phyloP scores from a whole-genome alignment of 1,284 basidiomycete genomes.

The Xerocomus cyaneibrunnescens region DNA sequence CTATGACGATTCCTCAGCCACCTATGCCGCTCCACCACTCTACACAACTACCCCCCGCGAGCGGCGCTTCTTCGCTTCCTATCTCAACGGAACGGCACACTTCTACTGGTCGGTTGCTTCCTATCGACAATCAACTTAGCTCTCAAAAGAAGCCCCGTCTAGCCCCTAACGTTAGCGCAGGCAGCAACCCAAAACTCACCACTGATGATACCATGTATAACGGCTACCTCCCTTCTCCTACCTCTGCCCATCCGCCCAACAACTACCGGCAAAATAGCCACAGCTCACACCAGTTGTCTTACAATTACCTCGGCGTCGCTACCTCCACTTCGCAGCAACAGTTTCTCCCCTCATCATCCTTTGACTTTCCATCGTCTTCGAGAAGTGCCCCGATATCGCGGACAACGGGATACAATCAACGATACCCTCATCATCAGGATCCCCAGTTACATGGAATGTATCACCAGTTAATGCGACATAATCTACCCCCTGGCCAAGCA shows the following conservation, averaged over 20 bases:
- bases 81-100: slow-evolving; percentile 35
- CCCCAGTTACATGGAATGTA: slow-evolving; percentile 36
- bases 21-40: slow-evolving; percentile 35
- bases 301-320: slow-evolving; percentile 25
- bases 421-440: slow-evolving; percentile 34
- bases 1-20: slow-evolving; percentile 37
- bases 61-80: slow-evolving; percentile 28
- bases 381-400: slow-evolving; percentile 25
- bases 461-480: slow-evolving; percentile 34
- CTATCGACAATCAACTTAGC: slow-evolving; percentile 23
- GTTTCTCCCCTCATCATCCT: slow-evolving; percentile 27
- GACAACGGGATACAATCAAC: slow-evolving; percentile 25
- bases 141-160: slow-evolving; percentile 34
- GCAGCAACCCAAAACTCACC: slow-evolving; percentile 26
- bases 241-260: slow-evolving; percentile 28
- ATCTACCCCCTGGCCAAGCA: slow-evolving; percentile 22
- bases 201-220: slow-evolving; percentile 34
- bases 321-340: slow-evolving; percentile 23
- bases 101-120: slow-evolving; percentile 33
- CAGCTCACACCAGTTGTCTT: slow-evolving; percentile 27
- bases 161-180: slow-evolving; percentile 25
- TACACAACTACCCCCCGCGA: slow-evolving; percentile 24
- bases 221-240: slow-evolving; percentile 32
- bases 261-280: slow-evolving; percentile 32
- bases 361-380: slow-evolving; percentile 33